Evolutionary conservation across 2,329 filamentous ascomycete genomes (phyloP), one percentile per base, ranked within the genome.

Genomic region (Sarocladiaceae sp.): DNA sequence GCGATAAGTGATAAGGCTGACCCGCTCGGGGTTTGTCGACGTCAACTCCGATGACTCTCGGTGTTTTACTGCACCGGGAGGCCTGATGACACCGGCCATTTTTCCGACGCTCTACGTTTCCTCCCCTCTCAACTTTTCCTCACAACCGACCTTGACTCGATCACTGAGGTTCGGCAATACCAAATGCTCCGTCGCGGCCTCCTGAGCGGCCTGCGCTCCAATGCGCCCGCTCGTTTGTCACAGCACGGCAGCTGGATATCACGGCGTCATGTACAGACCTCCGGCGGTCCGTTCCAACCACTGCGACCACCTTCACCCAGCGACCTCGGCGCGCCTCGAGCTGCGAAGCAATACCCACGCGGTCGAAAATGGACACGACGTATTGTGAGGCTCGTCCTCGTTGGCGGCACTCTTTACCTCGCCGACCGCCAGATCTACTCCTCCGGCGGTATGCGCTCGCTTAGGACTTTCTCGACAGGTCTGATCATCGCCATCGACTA

Each of bases 401-500:
- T 82, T 3, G 72, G 80, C 31, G 88, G 84, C 26, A 65, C 77
- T 5, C 66, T 84, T 51, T 95, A 90, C 66, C 68, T 82, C 10
- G 62, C 86, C 55, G 94, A 99, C 70, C 79, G 70, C 13, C 79
- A 87, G 57, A 76, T 88, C 63, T 95, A 94, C 69, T 89, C 90
- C 49, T 86, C 88, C 1, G 87, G 89, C 12, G 72, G 96, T 23
- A 83, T 80, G 33, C 87, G 94, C 52, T 93, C 88, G 22, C 69
- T 88, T 37, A 86, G 87, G 37, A 97, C 94, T 0, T 96, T 97
- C 66, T 78, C 79, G 36, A 83, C 83, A 2, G 93, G 91, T 7
- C 72, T 96, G 11, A 64, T 92, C 42, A 88, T 96, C 15, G 93
- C 92, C 1, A 64, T 92, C 22, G 94, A 99, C 73, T 97, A 99